Evolutionary conservation across 768 basidiomycete species (phyloP), one percentile per base, ranked within the genome.

Genomic region (Dendrothele bispora): DNA sequence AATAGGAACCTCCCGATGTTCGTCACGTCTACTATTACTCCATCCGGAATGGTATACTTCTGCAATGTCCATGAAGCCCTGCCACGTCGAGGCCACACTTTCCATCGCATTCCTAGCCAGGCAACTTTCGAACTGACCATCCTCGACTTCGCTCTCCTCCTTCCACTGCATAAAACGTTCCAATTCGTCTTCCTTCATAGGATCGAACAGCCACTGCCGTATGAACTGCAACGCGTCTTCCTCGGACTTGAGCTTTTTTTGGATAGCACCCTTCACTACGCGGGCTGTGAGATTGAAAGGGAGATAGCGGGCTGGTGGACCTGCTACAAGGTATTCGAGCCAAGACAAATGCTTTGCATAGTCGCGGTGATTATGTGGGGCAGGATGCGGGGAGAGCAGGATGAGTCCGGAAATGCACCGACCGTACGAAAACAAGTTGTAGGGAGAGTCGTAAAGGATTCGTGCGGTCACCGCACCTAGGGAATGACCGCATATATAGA

Each of bases 391-490:
- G 2, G 65, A 72, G 24, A 76, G 58, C 36, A 84, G 67, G 39
- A 83, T 52, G 54, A 80, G 65, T 2, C 75, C 77, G 4, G 57
- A 64, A 51, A 82, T 70, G 40, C 70, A 61, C 14, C 67, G 62
- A 17, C 76, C 78, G 24, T 73, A 67, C 6, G 79, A 79, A 50
- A 84, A 84, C 14, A 61, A 53, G 54, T 75, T 68, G 61, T 74
- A 77, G 0, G 78, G 57, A 0, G 76, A 71, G 2, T 75, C 78
- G 49, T 78, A 82, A 11, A 84, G 55, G 29, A 82, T 79, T 65
- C 83, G 82, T 1, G 81, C 75, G 3, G 73, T 65, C 10, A 73
- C 68, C 0, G 75, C 77, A 17, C 82, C 83, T 53, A 74, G 80
- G 3, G 79, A 80, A 11, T 76, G 75, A 1, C 78, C 82, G 12